phyloP scores from a whole-genome alignment of 2,329 filamentous ascomycete species.

The Teratosphaeria gauchensis region DNA sequence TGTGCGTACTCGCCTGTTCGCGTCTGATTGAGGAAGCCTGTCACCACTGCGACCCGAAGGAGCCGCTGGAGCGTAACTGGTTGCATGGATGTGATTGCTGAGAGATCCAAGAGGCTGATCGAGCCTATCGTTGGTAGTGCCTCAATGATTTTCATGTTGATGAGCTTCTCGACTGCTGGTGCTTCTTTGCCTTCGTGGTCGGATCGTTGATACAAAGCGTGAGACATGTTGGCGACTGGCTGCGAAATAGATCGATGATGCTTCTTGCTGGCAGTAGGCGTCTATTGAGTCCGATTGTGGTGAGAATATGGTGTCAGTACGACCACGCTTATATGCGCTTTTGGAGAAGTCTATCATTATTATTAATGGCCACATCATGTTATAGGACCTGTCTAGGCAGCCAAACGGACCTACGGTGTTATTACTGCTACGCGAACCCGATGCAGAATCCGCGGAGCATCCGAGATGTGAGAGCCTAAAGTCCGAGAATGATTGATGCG shows the following conservation, averaged over 20 bases:
- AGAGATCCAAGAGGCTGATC: neutral
- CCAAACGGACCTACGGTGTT: neutral
- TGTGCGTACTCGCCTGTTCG: neutral
- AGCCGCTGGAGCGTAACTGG: neutral
- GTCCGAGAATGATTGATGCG: neutral
- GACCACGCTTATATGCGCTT: no score
- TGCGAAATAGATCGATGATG: neutral
- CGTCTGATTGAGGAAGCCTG: neutral
- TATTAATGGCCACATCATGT: neutral
- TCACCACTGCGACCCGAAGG: neutral
- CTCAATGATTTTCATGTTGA: neutral
- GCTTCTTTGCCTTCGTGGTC: neutral
- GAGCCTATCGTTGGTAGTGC: neutral
- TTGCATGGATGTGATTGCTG: neutral
- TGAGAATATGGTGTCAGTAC: neutral
- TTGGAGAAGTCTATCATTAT: no score
- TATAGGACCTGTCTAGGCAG: neutral
- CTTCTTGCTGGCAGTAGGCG: no score
- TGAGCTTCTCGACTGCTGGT: neutral
- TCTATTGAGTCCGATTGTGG: no score
- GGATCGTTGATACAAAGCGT: neutral
- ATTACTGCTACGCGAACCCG: no score
- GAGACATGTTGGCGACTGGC: neutral
- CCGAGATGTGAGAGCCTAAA: neutral
- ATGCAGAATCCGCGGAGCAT: neutral